These are phyloP conservation scores for Naganishia randhawae DNA, from an alignment of 768 basidiomycete genomes.

Conservation along the genomic window DNA sequence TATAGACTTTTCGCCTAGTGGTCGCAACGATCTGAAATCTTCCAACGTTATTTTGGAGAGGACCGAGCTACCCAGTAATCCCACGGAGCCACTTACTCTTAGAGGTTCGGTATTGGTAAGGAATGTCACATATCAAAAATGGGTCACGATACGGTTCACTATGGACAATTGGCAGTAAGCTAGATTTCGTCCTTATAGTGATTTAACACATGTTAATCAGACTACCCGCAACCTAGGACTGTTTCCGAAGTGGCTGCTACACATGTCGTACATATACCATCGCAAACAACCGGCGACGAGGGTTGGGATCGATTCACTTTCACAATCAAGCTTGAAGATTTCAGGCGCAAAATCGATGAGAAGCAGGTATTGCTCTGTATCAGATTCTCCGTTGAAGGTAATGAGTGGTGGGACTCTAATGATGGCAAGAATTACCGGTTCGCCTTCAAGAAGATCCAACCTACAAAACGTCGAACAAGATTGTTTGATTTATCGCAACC, in stretches of 20 bases:
- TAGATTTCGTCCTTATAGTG: neutral
- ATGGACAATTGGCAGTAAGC: constrained; percentile 80
- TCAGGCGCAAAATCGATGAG: constrained; percentile 47
- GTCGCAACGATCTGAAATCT: constrained; percentile 29
- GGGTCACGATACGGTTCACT: constrained; percentile 83
- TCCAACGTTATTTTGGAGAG: constrained; percentile 53
- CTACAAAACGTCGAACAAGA: neutral
- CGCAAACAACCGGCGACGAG: constrained; percentile 45
- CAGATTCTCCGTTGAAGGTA: constrained; percentile 46
- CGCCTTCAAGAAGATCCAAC: constrained; percentile 42
- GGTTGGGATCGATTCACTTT: constrained; percentile 51
- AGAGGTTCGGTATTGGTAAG: constrained; percentile 71
- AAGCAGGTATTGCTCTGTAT: constrained; percentile 47
- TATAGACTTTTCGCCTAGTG: constrained; percentile 42
- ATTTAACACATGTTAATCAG: too few species aligned
- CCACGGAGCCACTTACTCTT: constrained; percentile 54
- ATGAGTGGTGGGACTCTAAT: constrained; percentile 51
- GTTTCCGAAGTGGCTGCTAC: constrained; percentile 46
- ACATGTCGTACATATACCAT: constrained; percentile 46
- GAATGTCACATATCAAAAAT: constrained; percentile 83
- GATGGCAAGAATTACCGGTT: constrained; percentile 49
- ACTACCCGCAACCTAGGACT: constrained; percentile 34
- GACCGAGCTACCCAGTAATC: constrained; percentile 45
- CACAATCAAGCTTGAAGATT: constrained; percentile 50
- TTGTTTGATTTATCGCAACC: constrained; percentile 18